Evolutionary conservation across 2,329 filamentous ascomycete species (phyloP).

Genomic region (Harringtonia aguacate): DNA sequence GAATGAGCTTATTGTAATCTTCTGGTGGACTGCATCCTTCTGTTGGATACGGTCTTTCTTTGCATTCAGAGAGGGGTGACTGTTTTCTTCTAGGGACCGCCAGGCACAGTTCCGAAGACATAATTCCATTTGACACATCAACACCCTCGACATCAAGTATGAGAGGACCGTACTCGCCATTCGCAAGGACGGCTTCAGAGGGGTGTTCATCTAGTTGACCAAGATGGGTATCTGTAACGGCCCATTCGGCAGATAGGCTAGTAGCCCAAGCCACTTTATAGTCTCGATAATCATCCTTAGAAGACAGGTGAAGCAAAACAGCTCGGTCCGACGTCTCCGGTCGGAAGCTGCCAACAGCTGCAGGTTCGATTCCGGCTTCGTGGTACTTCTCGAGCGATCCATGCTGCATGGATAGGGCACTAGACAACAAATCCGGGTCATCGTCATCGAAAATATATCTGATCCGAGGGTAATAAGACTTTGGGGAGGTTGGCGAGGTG

Average conservation of each 20-base stretch:
- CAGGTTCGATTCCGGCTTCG: conserved; percentile 15
- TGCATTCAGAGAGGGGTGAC: not conserved
- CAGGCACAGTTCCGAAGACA: no score
- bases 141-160: conserved; percentile 55
- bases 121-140: conserved; percentile 13
- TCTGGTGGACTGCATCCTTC: no score
- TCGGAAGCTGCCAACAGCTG: not conserved
- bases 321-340: conserved; percentile 30
- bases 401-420: conserved; percentile 43
- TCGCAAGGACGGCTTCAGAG: conserved; percentile 18
- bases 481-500: conserved; percentile 30
- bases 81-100: not conserved
- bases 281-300: conserved; percentile 23
- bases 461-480: conserved; percentile 73
- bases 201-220: conserved; percentile 27
- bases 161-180: conserved; percentile 26
- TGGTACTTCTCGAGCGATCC: conserved; percentile 5
- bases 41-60: not conserved
- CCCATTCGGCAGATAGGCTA: conserved; percentile 66
- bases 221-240: conserved; percentile 37
- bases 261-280: conserved; percentile 56
- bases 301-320: conserved; percentile 44
- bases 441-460: conserved; percentile 94
- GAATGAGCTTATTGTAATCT: conserved; percentile 39
- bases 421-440: conserved; percentile 65